Conservation (phyloP, 1,139 yeast genomes). For the Pichia norvegensis region DNA sequence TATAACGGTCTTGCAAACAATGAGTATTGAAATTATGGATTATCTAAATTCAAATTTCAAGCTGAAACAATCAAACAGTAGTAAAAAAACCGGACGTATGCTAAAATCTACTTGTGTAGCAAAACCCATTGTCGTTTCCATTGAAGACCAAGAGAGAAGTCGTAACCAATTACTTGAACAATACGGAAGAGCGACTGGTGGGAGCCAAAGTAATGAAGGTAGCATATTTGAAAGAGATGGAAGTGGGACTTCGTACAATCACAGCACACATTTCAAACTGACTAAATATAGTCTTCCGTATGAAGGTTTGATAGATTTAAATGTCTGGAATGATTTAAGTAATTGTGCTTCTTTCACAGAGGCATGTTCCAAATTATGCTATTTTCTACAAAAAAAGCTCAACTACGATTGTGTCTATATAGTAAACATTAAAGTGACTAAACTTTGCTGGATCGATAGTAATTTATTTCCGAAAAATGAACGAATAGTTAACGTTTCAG, state of each 20-base stretch:
- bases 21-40: slow-evolving; percentile 39
- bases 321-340: slow-evolving; percentile 36
- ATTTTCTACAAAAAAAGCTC: slow-evolving; percentile 31
- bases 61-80: background rate
- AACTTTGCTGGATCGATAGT: slow-evolving; percentile 23
- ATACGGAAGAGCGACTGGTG: slow-evolving; percentile 48
- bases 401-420: slow-evolving; percentile 42
- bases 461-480: background rate
- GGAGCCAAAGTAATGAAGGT: slow-evolving; percentile 28
- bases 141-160: background rate
- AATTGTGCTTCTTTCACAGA: slow-evolving; percentile 36
- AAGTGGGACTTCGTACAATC: slow-evolving; percentile 50
- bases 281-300: slow-evolving; percentile 28
- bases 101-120: background rate
- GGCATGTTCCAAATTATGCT: slow-evolving; percentile 39
- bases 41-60: slow-evolving; percentile 27
- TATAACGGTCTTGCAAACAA: slow-evolving; percentile 32
- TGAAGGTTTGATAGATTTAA: slow-evolving; percentile 21
- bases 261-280: slow-evolving; percentile 38
- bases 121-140: background rate
- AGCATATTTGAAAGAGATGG: slow-evolving; percentile 52
- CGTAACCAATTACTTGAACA: slow-evolving; percentile 1
- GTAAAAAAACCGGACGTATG: background rate
- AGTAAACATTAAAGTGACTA: slow-evolving; percentile 46
- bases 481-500: slow-evolving; percentile 11